Percentiles rank a stretch among this genome's conserved stretches.
Conservation (phyloP, 495 filamentous ascomycete genomes). For the Neurospora discreta region DNA sequence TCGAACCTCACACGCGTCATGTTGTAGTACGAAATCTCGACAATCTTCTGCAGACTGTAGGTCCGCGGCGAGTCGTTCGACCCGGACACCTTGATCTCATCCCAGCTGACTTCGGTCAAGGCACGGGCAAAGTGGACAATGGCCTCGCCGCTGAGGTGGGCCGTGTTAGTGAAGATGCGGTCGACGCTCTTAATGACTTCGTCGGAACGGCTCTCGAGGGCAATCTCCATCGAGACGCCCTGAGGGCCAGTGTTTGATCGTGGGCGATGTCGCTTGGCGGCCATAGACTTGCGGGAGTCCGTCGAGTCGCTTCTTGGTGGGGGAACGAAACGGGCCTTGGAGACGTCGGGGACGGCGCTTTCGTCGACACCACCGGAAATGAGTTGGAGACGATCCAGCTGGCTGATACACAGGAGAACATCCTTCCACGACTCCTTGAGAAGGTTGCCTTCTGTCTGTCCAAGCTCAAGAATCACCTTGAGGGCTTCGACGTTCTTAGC, state of each 20-base stretch:
- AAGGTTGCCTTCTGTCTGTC: conserved; percentile 80
- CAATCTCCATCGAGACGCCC: conserved; percentile 74
- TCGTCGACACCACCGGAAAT: conserved; percentile 90
- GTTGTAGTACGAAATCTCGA: conserved; percentile 98
- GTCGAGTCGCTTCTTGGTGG: conserved; percentile 28
- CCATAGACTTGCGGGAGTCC: conserved; percentile 55
- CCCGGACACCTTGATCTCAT: conserved; percentile 94
- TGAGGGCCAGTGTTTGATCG: conserved; percentile 52
- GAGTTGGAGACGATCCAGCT: conserved; percentile 92
- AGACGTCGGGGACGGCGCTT: conserved; percentile 82
- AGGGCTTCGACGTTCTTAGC: conserved; percentile 93
- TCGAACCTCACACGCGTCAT: conserved; percentile 97
- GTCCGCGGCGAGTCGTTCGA: conserved; percentile 90
- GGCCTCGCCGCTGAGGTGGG: conserved; percentile 82
- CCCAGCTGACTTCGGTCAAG: conserved; percentile 93
- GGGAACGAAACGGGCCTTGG: conserved; percentile 63
- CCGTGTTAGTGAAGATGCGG: conserved; percentile 90
- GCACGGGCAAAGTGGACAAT: conserved; percentile 97
- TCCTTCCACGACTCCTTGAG: conserved; percentile 89
- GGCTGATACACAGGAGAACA: conserved; percentile 87
- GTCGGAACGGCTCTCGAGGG: conserved; percentile 80
- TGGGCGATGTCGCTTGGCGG: conserved; percentile 50
- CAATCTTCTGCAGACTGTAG: conserved; percentile 93
- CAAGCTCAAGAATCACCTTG: conserved; percentile 81
- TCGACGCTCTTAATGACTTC: conserved; percentile 90